Conservation (phyloP, 371 early-diverging fungal species). For the Coemansia sp. region DNA sequence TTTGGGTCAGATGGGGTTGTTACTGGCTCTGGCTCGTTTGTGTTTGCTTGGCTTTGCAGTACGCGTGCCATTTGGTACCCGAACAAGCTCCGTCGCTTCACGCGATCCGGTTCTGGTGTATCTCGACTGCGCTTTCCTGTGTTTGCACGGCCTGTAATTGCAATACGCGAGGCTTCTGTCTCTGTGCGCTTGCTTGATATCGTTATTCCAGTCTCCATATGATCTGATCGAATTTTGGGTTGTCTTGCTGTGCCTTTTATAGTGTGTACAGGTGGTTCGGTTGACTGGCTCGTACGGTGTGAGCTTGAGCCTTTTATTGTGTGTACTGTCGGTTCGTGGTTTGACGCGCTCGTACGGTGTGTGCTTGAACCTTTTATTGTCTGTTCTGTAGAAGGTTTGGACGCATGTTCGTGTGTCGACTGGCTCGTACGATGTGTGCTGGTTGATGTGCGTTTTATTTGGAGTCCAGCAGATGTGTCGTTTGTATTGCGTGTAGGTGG, state of each 20-base stretch:
- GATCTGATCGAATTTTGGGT: too few relatives aligned
- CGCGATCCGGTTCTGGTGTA: not conserved
- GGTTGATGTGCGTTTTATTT: too few relatives aligned
- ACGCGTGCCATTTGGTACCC: slow-evolving; percentile 30
- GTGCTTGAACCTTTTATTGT: not conserved
- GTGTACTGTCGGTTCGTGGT: not conserved
- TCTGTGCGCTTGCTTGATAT: not conserved
- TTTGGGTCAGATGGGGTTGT: not conserved
- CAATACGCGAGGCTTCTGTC: not conserved
- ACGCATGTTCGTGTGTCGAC: too few relatives aligned
- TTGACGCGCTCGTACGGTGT: not conserved
- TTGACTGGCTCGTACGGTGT: not conserved
- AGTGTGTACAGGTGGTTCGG: not conserved
- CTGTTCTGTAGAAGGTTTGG: not conserved
- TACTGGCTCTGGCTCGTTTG: not conserved
- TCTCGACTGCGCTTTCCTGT: not conserved
- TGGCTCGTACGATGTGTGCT: not conserved
- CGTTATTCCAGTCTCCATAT: too few relatives aligned
- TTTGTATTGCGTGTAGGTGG: too few relatives aligned
- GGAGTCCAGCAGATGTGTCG: too few relatives aligned
- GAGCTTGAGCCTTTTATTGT: not conserved
- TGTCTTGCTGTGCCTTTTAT: not conserved
- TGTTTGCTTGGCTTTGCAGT: not conserved
- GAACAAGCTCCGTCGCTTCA: slow-evolving; percentile 29
- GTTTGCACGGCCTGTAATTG: not conserved